Conservation (phyloP, 2,329 filamentous ascomycete genomes). For the Ophiostoma sp. region DNA sequence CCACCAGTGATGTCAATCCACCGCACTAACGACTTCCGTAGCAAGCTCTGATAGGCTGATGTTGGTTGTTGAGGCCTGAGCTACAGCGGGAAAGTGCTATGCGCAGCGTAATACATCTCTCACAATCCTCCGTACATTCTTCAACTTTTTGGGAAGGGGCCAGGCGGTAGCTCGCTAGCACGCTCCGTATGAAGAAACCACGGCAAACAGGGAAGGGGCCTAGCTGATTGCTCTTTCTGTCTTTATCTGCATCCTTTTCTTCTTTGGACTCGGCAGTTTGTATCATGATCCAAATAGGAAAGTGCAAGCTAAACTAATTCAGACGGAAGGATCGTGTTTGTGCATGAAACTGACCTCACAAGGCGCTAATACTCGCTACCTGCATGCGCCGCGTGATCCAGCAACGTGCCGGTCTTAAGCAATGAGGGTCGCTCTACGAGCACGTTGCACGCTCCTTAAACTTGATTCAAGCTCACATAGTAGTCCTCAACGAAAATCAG, state of each 20-base stretch:
- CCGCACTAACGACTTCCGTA: background rate
- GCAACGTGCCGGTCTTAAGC: background rate
- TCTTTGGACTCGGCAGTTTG: background rate
- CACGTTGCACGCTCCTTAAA: background rate
- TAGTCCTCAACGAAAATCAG: background rate
- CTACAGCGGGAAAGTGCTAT: background rate
- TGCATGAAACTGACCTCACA: background rate
- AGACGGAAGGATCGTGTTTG: constrained; percentile 1
- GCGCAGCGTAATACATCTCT: background rate
- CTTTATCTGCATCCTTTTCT: background rate
- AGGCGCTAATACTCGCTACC: background rate
- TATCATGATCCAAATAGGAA: background rate
- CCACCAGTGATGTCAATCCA: constrained; percentile 26
- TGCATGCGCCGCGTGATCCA: background rate
- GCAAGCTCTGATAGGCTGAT: constrained; percentile 17
- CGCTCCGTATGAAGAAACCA: background rate
- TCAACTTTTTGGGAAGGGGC: background rate
- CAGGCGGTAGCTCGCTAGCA: background rate
- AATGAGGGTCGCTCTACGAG: background rate
- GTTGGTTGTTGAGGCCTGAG: background rate
- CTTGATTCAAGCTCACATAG: background rate
- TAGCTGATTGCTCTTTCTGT: background rate
- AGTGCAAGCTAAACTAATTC: background rate
- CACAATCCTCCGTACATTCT: background rate
- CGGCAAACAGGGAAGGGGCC: background rate